Base-by-base conservation (phyloP, 2,329 filamentous ascomycete species). In the Fusarium longipes region DNA sequence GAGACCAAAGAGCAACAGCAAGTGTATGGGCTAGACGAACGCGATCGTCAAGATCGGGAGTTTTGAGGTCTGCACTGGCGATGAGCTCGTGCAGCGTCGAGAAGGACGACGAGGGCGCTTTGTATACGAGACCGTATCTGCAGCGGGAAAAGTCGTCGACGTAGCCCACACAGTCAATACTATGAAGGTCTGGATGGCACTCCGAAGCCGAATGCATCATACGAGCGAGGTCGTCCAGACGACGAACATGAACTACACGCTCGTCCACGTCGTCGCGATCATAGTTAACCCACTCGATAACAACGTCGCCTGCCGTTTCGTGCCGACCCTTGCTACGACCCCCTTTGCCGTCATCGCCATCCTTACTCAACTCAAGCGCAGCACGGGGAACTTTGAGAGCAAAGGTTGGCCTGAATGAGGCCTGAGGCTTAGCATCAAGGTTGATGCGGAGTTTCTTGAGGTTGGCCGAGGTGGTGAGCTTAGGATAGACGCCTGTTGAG, bases 371-470 rank as follows among this genome's bases (percentile, higher is more conserved):
- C 15, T 60, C 65, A 22, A 83, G 74, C 2, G 75, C 70, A 14
- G 73, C 40, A 25, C 76, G 74, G 40, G 70, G 73, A 8, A 83
- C 79, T 56, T 77, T 80, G 22, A 83, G 75, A 20, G 79, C 78
- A 59, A 79, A 80, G 0, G 81, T 82, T 22, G 81, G 80, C 59
- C 76, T 77, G 70, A 83, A 82, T 8, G 76, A 75, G 9, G 75
- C 67, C 47, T 79, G 80, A 1, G 80, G 76, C 49, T 76, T 76
- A 39, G 75, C 70, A 67, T 83, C 82, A 49, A 83, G 78, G 71
- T 83, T 83, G 68, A 83, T 81, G 50, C 80, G 77, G 22, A 83
- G 76, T 47, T 80, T 77, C 70, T 83, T 83, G 52, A 83, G 76
- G 42, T 75, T 79, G 39, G 81, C 81, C 1, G 80, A 79, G 24